Conservation (phyloP, 345 rosid species). For the Brassica cretica region DNA sequence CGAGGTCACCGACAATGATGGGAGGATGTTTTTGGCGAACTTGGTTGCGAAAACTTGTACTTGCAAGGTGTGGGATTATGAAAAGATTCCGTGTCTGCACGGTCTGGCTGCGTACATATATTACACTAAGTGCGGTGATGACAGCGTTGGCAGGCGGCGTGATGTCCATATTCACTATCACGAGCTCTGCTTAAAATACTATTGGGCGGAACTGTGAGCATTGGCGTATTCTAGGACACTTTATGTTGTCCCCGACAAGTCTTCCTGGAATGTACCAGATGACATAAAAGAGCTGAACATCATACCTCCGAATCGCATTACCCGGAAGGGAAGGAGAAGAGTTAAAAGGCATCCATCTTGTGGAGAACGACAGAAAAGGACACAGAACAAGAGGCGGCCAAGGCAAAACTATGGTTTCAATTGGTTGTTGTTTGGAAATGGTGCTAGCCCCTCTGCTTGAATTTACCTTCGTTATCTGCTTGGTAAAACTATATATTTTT, state of each 20-base stretch:
- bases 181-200: not conserved
- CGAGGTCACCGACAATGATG: no score
- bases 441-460: not conserved
- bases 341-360: no score
- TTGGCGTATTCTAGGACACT: not conserved
- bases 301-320: not conserved
- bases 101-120: not conserved
- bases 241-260: not conserved
- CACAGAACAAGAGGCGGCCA: no score
- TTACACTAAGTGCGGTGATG: not conserved
- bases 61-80: no score
- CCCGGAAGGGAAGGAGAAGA: no score
- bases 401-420: not conserved
- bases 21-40: no score
- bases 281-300: not conserved
- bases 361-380: no score
- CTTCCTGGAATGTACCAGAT: not conserved
- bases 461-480: no score
- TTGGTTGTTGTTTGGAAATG: not conserved
- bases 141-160: not conserved
- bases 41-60: no score
- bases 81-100: no score
- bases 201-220: not conserved
- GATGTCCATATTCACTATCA: not conserved
- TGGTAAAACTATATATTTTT: no score